Evolutionary conservation across 1,139 yeast genomes (phyloP), one percentile per base, ranked within the genome.

Genomic region (Pichia sp.): DNA sequence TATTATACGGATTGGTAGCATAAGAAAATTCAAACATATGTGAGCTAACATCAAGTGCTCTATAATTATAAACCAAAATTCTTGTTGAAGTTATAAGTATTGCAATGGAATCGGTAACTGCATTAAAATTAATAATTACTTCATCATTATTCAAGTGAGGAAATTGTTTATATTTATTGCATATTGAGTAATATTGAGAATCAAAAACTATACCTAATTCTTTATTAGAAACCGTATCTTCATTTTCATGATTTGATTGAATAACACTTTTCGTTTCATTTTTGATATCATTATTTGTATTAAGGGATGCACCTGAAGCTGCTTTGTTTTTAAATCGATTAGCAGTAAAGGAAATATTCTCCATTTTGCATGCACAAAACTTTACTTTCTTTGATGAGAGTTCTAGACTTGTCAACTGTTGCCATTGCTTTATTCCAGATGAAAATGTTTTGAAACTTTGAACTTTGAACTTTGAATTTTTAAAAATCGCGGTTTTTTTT

Each of bases 61-160:
- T 72, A 63, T 84, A 86, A 52, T 80, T 74, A 93, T 96, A 90
- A 6, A 85, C 84, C 61, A 79, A 77, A 36, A 85, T 74, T 43
- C 80, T 71, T 16, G 73, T 68, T 30, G 70, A 72, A 25, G 81
- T 75, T 5, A 81, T 71, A 10, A 79, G 74, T 34, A 85, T 70
- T 0, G 88, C 83, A 3, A 88, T 77, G n/a, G 48, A 39, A 19
- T 47, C 47, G 3, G 43, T 29, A 10, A 25, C 48, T 9, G 33
- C 44, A 27, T 48, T 42, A 9, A 45, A 45, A 33, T 45, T 45
- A 18, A 50, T 5, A 13, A 51, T 45, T 9, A 25, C 3, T 39
- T 53, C 56, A 48, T 31, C 62, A 7, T 57, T 54, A 18, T 49
- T 47, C n/a, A 62, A 53, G 30, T 58, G 64, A 31, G 82, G 70